phyloP scores from a whole-genome alignment of 2,329 filamentous ascomycete genomes.

The Fusarium tuaranense region DNA sequence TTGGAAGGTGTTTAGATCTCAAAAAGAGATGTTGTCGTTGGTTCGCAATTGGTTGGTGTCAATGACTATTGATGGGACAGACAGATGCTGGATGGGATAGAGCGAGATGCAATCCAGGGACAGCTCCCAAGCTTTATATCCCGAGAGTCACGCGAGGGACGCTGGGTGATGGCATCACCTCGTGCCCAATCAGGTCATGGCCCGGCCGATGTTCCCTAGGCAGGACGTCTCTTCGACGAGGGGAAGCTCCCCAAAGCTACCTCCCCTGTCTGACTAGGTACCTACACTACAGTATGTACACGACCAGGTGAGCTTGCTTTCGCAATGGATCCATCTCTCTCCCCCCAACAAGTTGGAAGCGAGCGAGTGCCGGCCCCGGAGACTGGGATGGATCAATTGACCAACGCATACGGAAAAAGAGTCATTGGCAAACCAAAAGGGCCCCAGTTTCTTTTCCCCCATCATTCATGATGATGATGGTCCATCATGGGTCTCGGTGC shows the following conservation, averaged over 20 bases:
- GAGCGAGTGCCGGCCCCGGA: neutral
- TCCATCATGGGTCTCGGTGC: conserved; percentile 19
- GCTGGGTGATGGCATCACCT: conserved; percentile 43
- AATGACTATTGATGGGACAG: conserved; percentile 6
- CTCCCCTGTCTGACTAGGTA: neutral
- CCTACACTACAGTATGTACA: neutral
- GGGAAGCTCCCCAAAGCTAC: neutral
- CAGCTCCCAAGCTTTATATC: conserved; percentile 41
- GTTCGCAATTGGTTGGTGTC: neutral
- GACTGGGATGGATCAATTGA: conserved; percentile 17
- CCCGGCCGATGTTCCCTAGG: conserved; percentile 21
- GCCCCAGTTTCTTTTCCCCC: neutral
- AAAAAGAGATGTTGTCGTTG: conserved; percentile 1
- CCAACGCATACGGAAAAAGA: conserved; percentile 17
- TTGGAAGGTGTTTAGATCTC: neutral
- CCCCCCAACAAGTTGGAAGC: conserved; percentile 10
- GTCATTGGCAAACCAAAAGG: conserved; percentile 7
- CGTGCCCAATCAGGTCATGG: conserved; percentile 45
- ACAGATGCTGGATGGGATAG: conserved; percentile 13
- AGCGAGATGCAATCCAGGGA: conserved; percentile 13
- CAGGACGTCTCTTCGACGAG: neutral
- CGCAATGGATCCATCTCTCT: neutral
- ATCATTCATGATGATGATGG: conserved; percentile 18
- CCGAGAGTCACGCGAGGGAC: conserved; percentile 43
- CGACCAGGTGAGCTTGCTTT: neutral